Percentiles rank a stretch among this genome's conserved stretches.
These are phyloP conservation scores for Cucumis hystrix DNA, from an alignment of 306 rosid genomes.

Conservation along the genomic window DNA sequence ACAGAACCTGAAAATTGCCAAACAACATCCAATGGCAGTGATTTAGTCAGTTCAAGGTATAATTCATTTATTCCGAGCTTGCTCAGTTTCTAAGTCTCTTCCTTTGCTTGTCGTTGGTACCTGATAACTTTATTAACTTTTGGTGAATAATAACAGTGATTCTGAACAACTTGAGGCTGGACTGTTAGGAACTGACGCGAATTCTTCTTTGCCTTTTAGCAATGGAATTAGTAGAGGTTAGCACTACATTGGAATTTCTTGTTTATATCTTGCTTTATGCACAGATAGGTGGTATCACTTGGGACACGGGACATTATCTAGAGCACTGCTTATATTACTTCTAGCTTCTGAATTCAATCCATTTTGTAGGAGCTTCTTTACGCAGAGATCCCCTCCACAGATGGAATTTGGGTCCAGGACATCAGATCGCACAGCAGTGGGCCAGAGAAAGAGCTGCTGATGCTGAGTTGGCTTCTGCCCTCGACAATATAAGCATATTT, in stretches of 20 bases:
- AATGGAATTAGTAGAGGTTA: constrained; percentile 37
- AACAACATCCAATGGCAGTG: constrained; percentile 12
- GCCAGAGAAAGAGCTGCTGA: constrained; percentile 59
- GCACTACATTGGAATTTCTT: constrained; percentile 3
- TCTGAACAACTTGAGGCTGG: constrained; percentile 27
- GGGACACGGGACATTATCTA: not conserved
- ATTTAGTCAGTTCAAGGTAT: constrained; percentile 41
- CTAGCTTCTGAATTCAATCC: constrained; percentile 8
- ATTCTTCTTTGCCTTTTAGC: constrained; percentile 19
- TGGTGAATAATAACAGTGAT: constrained; percentile 24
- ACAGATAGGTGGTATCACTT: not conserved
- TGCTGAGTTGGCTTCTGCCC: constrained; percentile 20
- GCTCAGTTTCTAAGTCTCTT: not conserved
- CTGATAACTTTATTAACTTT: not conserved
- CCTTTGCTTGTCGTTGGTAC: not conserved
- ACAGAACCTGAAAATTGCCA: constrained; percentile 21
- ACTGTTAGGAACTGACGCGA: constrained; percentile 17
- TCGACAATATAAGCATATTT: constrained; percentile 52
- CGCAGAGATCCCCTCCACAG: constrained; percentile 61
- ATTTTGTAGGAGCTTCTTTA: constrained; percentile 32
- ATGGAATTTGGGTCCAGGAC: constrained; percentile 72
- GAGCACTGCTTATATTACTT: constrained; percentile 2
- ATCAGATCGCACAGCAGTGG: constrained; percentile 77
- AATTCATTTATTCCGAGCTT: not conserved
- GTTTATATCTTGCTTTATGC: constrained; percentile 1